phyloP scores from a whole-genome alignment of 2,329 filamentous ascomycete genomes.

The Xylaria hypoxylon region DNA sequence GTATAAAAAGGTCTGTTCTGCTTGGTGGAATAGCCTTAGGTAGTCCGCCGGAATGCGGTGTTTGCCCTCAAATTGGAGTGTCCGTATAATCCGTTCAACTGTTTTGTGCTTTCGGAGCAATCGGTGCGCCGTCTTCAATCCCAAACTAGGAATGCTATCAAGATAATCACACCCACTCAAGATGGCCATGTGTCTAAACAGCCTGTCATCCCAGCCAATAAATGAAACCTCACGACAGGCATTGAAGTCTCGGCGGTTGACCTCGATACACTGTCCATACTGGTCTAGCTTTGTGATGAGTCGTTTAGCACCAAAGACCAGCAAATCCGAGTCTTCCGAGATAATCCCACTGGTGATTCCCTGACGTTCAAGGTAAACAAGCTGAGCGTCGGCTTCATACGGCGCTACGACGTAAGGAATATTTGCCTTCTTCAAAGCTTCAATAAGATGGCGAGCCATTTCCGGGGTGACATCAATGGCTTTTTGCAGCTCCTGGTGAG shows the following conservation, averaged over 20 bases:
- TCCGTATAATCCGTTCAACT: constrained; percentile 82
- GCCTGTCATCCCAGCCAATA: constrained; percentile 89
- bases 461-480: constrained; percentile 94
- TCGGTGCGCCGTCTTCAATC: constrained; percentile 92
- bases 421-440: constrained; percentile 83
- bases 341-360: constrained; percentile 88
- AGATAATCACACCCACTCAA: constrained; percentile 97
- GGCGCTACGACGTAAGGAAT: constrained; percentile 93
- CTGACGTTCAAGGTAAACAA: constrained; percentile 90
- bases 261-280: constrained; percentile 91
- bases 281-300: constrained; percentile 94
- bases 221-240: constrained; percentile 88
- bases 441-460: constrained; percentile 93
- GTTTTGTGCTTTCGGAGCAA: constrained; percentile 91
- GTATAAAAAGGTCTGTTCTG: constrained; percentile 92
- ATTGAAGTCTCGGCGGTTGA: constrained; percentile 89
- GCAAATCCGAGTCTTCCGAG: constrained; percentile 94
- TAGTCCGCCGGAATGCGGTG: constrained; percentile 84
- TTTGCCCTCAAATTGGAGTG: constrained; percentile 90
- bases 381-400: constrained; percentile 97
- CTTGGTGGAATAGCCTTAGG: constrained; percentile 81
- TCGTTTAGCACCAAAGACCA: constrained; percentile 93
- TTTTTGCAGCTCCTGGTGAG: constrained; percentile 90
- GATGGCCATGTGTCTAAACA: constrained; percentile 96
- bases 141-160: constrained; percentile 84